These are phyloP conservation scores for Buxus sempervirens DNA, from an alignment of 164 flowering plant genomes.

Conservation along the genomic window DNA sequence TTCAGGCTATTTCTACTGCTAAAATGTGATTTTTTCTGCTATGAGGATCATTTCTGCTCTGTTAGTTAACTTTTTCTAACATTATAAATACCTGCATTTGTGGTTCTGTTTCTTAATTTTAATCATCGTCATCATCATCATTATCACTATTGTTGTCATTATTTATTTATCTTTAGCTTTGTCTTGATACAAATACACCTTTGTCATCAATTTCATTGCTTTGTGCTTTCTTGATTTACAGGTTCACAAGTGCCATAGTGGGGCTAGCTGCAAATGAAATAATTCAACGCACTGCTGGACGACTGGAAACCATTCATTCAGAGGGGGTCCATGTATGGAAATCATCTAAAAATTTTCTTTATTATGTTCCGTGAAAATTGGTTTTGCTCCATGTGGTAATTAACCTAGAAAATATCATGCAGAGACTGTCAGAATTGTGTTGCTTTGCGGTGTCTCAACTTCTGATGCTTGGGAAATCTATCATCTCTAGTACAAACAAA, in stretches of 20 bases:
- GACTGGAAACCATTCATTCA: constrained; percentile 85
- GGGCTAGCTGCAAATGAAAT: constrained; percentile 75
- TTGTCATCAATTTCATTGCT: too few species aligned
- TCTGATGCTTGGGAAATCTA: constrained; percentile 75
- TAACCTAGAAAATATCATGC: constrained; percentile 23
- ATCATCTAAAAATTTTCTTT: neutral
- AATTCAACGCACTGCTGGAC: constrained; percentile 72
- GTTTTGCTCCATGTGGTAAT: neutral
- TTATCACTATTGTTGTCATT: too few species aligned
- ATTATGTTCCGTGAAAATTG: neutral
- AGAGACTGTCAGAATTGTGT: constrained; percentile 95
- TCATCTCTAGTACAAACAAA: constrained; percentile 64
- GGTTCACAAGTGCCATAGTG: constrained; percentile 68
- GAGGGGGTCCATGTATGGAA: constrained; percentile 89
- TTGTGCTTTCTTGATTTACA: constrained; percentile 27
- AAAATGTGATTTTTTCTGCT: too few species aligned
- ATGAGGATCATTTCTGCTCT: neutral
- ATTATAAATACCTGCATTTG: neutral
- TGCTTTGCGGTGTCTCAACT: constrained; percentile 80
- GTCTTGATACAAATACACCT: too few species aligned
- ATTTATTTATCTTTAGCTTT: too few species aligned
- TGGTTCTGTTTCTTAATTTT: too few species aligned
- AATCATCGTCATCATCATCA: too few species aligned
- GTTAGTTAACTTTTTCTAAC: neutral
- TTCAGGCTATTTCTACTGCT: too few species aligned